Base-by-base conservation (phyloP, 75 land plant species). In the Picea sitchensis region DNA sequence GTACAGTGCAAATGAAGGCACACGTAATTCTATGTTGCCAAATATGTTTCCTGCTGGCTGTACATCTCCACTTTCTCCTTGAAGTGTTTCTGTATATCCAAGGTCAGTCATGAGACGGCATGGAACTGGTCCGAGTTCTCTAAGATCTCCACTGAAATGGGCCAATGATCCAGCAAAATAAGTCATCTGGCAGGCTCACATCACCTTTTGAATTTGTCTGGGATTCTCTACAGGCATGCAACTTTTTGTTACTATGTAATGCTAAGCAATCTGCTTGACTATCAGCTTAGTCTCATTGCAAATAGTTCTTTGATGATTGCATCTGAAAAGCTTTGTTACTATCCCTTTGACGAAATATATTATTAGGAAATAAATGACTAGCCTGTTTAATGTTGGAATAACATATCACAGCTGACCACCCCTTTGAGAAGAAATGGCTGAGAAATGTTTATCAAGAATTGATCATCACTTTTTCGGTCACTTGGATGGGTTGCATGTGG, bases 51-150 rank as follows among this genome's bases (percentile, higher is more conserved):
- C 93, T 63, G 89, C 86, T 83, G 96, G 91, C 31, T 89, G 93
- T 81, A 78, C 97, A 61, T 96, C 97, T 62, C 99, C 99, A 56
- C 92, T 96, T 57, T 96, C 99, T 23, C 99, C 96, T 20, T 78
- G 95, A 84, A 92, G 97, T 67, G 81, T 86, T 65, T 90, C 93
- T 79, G 87, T 91, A 73, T 94, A 96, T 11, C 97, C 99, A 31
- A 89, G 96, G 21, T 80, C 89, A 60, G 81, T 86, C 44, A 78
- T 83, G 79, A 89, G 86, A 38, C 88, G 94, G 23, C 30, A 77
- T 58, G 88, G 91, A 44, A 69, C 83, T 72, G 87, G 95, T 26
- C 91, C 92, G 47, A 83, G 87, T 41, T 65, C 82, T 73, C 71
- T 88, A 2, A 84, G 92, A 26, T 94, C 96, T 82, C 95, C 94